Percentiles rank a stretch among this genome's conserved stretches.
phyloP scores from a whole-genome alignment of 306 rosid species.

The Cicer chorassanicum region DNA sequence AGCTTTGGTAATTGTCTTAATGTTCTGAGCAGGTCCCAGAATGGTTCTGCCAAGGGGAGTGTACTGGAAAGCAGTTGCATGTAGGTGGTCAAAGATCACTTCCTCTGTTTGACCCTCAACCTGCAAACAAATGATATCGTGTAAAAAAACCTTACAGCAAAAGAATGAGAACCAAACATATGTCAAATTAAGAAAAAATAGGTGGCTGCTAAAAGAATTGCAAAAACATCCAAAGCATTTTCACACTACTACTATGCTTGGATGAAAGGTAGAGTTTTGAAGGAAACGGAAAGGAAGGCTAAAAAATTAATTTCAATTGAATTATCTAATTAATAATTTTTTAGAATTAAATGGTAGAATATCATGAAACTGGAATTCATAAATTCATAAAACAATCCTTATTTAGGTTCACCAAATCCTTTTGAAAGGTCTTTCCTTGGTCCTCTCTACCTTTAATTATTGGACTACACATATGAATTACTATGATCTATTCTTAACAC shows the following conservation, averaged over 20 bases:
- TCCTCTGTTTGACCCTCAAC: constrained; percentile 92
- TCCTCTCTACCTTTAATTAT: not conserved
- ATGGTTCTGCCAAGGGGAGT: constrained; percentile 93
- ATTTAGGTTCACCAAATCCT: not conserved
- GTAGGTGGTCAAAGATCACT: constrained; percentile 88
- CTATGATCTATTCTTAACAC: not conserved
- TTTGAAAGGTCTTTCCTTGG: not conserved
- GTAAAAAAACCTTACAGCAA: constrained; percentile 7
- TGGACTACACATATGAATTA: not conserved
- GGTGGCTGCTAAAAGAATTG: not conserved
- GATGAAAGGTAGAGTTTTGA: not conserved
- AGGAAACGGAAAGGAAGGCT: not conserved
- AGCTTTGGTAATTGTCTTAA: constrained; percentile 78
- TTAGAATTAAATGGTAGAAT: not conserved
- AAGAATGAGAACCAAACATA: constrained; percentile 1
- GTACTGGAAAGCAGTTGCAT: constrained; percentile 94
- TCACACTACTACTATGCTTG: not conserved
- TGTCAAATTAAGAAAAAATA: not conserved
- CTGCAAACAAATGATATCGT: constrained; percentile 47
- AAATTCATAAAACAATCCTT: not conserved
- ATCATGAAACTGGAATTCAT: not conserved
- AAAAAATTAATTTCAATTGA: not conserved
- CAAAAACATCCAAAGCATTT: not conserved
- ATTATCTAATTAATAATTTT: not conserved
- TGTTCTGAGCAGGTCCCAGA: constrained; percentile 86